Evolutionary conservation across 1,284 basidiomycete genomes (phyloP).

Genomic region (Vanrija sp.): DNA sequence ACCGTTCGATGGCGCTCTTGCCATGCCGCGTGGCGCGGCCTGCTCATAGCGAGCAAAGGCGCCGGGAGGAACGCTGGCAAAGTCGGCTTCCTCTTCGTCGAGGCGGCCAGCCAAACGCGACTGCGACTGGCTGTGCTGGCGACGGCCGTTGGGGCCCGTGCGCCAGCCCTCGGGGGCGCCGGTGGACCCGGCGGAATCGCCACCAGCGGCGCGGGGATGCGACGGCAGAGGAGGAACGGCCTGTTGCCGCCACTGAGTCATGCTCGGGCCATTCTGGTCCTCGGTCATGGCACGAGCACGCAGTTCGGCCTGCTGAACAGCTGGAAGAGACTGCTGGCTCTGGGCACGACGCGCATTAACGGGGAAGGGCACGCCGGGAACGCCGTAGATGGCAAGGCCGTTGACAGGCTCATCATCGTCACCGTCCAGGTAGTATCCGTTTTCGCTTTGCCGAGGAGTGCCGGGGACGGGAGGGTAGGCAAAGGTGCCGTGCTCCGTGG

Average conservation of each 20-base stretch:
- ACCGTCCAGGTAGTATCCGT: not conserved
- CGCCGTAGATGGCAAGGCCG: slow-evolving; percentile 56
- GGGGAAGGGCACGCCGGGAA: slow-evolving; percentile 53
- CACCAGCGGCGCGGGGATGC: slow-evolving; percentile 28
- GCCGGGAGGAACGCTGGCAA: slow-evolving; percentile 3
- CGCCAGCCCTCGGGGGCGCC: slow-evolving; percentile 32
- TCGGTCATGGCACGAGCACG: slow-evolving; percentile 64
- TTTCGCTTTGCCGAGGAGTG: no score
- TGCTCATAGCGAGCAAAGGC: slow-evolving; percentile 22
- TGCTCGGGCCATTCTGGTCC: slow-evolving; percentile 61
- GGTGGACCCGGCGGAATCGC: slow-evolving; percentile 26
- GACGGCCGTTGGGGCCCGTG: not conserved
- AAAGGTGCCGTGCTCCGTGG: slow-evolving; percentile 30
- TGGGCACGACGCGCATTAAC: slow-evolving; percentile 55
- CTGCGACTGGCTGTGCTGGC: slow-evolving; percentile 4
- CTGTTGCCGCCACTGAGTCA: slow-evolving; percentile 62
- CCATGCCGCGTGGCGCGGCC: slow-evolving; percentile 30
- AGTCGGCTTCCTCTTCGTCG: slow-evolving; percentile 6
- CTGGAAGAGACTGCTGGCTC: slow-evolving; percentile 56
- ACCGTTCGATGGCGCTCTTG: slow-evolving; percentile 32
- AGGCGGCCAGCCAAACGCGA: not conserved
- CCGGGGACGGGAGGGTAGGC: no score
- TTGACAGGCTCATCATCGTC: slow-evolving; percentile 30
- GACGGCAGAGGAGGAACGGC: slow-evolving; percentile 57
- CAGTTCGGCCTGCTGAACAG: slow-evolving; percentile 56